These are phyloP conservation scores for Endocarpon pusillum DNA, from an alignment of 495 filamentous ascomycete genomes.

Conservation along the genomic window DNA sequence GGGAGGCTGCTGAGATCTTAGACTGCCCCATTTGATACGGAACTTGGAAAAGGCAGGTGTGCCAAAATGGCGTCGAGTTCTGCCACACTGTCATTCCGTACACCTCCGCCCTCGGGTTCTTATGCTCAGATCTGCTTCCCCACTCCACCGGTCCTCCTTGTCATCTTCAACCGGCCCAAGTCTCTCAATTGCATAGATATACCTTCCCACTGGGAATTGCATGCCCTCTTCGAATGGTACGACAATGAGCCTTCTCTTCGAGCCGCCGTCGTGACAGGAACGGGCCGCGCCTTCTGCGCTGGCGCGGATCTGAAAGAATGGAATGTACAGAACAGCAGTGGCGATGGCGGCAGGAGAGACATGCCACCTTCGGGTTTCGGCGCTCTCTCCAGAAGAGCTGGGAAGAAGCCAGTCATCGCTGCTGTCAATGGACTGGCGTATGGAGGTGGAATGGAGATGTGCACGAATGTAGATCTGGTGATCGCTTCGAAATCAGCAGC, in stretches of 20 bases:
- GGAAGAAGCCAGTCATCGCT: constrained; percentile 50
- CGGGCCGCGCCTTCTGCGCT: constrained; percentile 37
- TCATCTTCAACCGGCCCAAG: constrained; percentile 28
- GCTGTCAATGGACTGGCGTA: constrained; percentile 63
- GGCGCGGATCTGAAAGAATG: constrained; percentile 29
- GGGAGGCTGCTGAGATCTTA: too few relatives aligned
- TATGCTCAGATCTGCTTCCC: constrained; percentile 22
- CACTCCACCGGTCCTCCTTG: constrained; percentile 21
- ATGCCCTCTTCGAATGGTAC: constrained; percentile 31
- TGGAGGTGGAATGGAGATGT: constrained; percentile 61
- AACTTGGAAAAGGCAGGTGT: too few relatives aligned
- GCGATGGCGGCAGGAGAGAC: not conserved
- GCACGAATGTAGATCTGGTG: constrained; percentile 52
- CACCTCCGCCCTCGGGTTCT: constrained; percentile 6
- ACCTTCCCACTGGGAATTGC: constrained; percentile 29
- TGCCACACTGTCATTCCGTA: constrained; percentile 4
- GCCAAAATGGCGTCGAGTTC: too few relatives aligned
- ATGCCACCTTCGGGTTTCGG: constrained; percentile 12
- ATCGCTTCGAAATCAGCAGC: constrained; percentile 34
- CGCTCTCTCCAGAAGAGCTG: constrained; percentile 19
- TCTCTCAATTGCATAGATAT: constrained; percentile 31
- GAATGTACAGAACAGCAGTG: not conserved
- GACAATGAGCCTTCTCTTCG: constrained; percentile 33
- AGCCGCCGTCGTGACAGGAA: constrained; percentile 37
- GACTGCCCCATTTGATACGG: too few relatives aligned